These are phyloP conservation scores for Truncatella angustata DNA, from an alignment of 2,329 filamentous ascomycete genomes.

Conservation along the genomic window DNA sequence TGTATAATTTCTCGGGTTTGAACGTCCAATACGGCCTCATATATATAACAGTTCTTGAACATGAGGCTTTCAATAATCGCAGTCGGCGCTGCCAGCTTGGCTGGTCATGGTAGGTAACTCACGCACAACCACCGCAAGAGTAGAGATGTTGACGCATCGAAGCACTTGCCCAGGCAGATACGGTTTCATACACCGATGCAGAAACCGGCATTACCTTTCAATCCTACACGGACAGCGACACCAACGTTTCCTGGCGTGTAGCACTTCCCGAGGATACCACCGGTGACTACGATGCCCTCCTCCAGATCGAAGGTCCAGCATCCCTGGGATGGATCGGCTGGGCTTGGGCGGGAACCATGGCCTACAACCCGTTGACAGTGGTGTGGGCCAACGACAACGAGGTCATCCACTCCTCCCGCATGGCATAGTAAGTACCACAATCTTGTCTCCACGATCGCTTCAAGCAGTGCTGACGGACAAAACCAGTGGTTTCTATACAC, in stretches of 20 bases:
- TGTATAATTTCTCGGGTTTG: no score
- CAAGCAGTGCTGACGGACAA: conserved; percentile 1
- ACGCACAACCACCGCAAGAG: background rate
- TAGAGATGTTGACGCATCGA: background rate
- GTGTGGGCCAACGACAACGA: conserved; percentile 37
- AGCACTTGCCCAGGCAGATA: conserved; percentile 29
- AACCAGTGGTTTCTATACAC: conserved; percentile 33
- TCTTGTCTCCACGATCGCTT: background rate
- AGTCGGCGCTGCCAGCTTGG: background rate
- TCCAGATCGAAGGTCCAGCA: conserved; percentile 36
- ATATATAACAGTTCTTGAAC: background rate
- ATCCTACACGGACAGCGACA: conserved; percentile 35
- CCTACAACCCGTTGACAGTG: conserved; percentile 38
- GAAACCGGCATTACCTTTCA: conserved; percentile 43
- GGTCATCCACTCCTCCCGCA: conserved; percentile 36
- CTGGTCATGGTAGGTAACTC: background rate
- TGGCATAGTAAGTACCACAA: conserved; percentile 33
- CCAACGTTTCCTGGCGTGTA: conserved; percentile 28
- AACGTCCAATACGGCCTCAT: no score
- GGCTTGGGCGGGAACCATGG: conserved; percentile 40
- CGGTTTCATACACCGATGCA: conserved; percentile 30
- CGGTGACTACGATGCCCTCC: conserved; percentile 35
- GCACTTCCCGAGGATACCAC: conserved; percentile 32
- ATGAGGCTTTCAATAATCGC: background rate
- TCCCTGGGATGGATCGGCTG: conserved; percentile 38